phyloP scores from a whole-genome alignment of 2,329 filamentous ascomycete genomes.

The Penicillium sp. region DNA sequence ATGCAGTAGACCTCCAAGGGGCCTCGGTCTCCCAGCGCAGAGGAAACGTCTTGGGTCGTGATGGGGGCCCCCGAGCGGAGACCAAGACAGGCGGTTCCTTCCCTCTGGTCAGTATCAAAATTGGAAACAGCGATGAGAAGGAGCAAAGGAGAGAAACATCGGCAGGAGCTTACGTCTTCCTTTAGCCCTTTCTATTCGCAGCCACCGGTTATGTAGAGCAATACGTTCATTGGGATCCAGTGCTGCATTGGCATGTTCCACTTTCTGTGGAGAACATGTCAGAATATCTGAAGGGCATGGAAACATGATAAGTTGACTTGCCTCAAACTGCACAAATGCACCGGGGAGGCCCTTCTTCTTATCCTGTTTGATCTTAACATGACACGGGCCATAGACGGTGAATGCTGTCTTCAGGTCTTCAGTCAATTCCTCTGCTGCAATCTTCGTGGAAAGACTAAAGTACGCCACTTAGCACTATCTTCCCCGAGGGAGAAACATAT shows the following conservation, averaged over 20 bases:
- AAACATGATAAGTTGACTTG: conserved; percentile 11
- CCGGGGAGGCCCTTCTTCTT: conserved; percentile 33
- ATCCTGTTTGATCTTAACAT: conserved; percentile 38
- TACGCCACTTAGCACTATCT: conserved; percentile 2
- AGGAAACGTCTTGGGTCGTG: conserved; percentile 1
- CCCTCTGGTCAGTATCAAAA: neutral
- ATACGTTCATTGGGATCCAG: conserved; percentile 8
- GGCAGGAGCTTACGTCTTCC: conserved; percentile 19
- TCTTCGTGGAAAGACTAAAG: conserved; percentile 28
- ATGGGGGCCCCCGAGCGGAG: conserved; percentile 13
- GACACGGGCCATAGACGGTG: conserved; percentile 32
- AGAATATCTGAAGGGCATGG: neutral
- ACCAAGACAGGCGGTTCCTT: conserved; percentile 22
- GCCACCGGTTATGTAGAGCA: conserved; percentile 16
- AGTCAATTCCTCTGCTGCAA: conserved; percentile 28
- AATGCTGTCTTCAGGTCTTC: conserved; percentile 32
- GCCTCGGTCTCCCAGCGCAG: conserved; percentile 14
- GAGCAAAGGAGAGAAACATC: neutral
- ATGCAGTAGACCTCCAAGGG: conserved; percentile 15
- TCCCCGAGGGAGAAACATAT: neutral
- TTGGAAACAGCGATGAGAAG: neutral
- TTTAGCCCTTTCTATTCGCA: conserved; percentile 22
- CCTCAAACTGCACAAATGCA: conserved; percentile 43
- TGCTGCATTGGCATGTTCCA: conserved; percentile 30
- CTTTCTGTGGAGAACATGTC: conserved; percentile 17